Base-by-base conservation (phyloP, 352 stramenopile species). In the Vaucheria bursata region DNA sequence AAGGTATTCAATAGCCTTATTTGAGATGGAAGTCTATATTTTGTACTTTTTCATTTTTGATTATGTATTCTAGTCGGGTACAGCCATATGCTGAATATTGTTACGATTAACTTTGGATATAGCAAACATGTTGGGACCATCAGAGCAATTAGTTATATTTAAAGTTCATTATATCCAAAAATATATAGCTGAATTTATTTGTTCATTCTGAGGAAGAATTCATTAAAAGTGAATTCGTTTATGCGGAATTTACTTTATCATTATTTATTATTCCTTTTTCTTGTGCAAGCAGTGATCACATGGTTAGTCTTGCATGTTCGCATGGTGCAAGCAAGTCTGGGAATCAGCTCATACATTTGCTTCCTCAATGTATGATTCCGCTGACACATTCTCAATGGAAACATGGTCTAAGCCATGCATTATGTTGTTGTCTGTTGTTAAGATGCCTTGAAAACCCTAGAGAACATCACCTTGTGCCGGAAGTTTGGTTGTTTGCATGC, bases 401-500 rank as follows among this genome's bases (percentile, higher is more conserved):
- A 3, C 74, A 52, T 35, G 76, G 76, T 50, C 70, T 81, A n/a
- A 81, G 76, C 66, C 76, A 81, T 72, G 76, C 76, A 29, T 70
- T 81, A 31, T 74, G 39, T 65, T 81, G 76, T 38, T 71, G 73
- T 8, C 50, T 81, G 45, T 70, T 81, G 35, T 33, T 52, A 2
- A 40, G 33, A 5, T 75, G 76, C 70, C 66, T 81, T 12, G 49
- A 71, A 35, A 49, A 52, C 50, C 73, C 67, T 8, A 67, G 78
- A 59, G 39, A 74, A 68, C 68, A 80, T 36, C 39, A 50, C 5
- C 39, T 50, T 5, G 5, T 50, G 39, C 75, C 75, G 1, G 52
- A 80, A 71, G 75, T 80, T 25, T 80, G 75, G 75, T 68, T 80
- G 49, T 80, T 80, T 36, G 75, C 75, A 12, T 49, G 75, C 75